These are phyloP conservation scores for Ascochyta lentis DNA, from an alignment of 2,329 filamentous ascomycete genomes.

Conservation along the genomic window DNA sequence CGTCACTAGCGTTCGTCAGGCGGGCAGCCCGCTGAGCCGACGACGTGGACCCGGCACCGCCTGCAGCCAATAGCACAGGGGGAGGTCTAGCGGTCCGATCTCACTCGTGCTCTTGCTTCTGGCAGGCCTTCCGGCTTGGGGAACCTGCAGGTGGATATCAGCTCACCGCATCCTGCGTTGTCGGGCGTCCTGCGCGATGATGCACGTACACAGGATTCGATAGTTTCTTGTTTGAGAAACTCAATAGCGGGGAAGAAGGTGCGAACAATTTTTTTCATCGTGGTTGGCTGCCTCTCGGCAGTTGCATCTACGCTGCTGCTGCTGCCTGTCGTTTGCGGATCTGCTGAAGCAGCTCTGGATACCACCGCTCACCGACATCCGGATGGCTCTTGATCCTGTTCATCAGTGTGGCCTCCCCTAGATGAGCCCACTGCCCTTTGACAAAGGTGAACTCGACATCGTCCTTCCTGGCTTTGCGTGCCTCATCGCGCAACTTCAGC, in stretches of 20 bases:
- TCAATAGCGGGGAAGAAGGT: neutral
- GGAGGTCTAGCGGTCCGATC: neutral
- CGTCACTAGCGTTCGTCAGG: conserved; percentile 12
- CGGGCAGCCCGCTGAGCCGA: conserved; percentile 17
- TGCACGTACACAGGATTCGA: conserved; percentile 9
- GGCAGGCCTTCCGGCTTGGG: conserved; percentile 14
- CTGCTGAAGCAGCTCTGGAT: conserved; percentile 53
- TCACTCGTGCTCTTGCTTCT: conserved; percentile 1
- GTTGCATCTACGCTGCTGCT: conserved; percentile 8
- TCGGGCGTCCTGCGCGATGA: conserved; percentile 11
- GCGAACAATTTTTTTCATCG: conserved; percentile 2
- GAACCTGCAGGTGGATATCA: conserved; percentile 8
- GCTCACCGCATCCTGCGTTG: conserved; percentile 19
- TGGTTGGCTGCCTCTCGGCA: conserved; percentile 8
- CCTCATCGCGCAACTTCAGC: conserved; percentile 64
- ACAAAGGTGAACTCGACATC: conserved; percentile 89
- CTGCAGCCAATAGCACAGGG: conserved; percentile 10
- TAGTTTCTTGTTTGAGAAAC: conserved; percentile 9
- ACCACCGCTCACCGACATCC: conserved; percentile 82
- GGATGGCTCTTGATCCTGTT: conserved; percentile 87
- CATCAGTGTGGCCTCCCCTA: conserved; percentile 83
- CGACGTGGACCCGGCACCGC: conserved; percentile 15
- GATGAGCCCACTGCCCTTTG: conserved; percentile 67
- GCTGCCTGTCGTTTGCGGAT: conserved; percentile 51
- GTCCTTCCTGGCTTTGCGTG: conserved; percentile 65